A percentile compares a stretch with the other conserved stretches of the same genome.
Evolutionary conservation across 352 stramenopile genomes (phyloP).

Genomic region (Phytophthora crassamura): DNA sequence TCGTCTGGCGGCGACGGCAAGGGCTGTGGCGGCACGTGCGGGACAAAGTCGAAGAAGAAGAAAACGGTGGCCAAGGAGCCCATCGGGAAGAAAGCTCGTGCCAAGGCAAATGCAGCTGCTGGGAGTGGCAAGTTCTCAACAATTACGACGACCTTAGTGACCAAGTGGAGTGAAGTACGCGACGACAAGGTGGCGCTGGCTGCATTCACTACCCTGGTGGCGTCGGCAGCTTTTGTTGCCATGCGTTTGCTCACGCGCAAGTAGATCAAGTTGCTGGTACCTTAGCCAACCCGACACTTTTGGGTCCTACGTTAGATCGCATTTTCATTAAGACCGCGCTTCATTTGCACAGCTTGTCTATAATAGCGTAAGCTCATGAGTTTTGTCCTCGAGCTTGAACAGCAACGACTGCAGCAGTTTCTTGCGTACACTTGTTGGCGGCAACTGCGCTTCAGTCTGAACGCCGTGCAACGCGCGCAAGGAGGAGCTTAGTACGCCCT

Average conservation of each 20-base stretch:
- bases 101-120: conserved; percentile 4
- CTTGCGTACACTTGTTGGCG: conserved; percentile 53
- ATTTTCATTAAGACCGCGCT: conserved; percentile 9
- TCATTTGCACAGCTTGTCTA: conserved; percentile 16
- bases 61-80: conserved; percentile 23
- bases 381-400: conserved; percentile 65
- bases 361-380: conserved; percentile 39
- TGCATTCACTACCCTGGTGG: conserved; percentile 56
- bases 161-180: conserved; percentile 42
- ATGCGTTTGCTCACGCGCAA: conserved; percentile 53
- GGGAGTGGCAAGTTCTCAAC: conserved; percentile 20
- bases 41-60: conserved; percentile 47
- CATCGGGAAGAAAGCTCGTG: conserved; percentile 25
- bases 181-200: conserved; percentile 64
- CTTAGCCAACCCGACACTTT: neutral
- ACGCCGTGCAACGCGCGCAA: conserved; percentile 47
- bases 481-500: conserved; percentile 54
- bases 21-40: conserved; percentile 41
- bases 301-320: conserved; percentile 9
- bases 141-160: conserved; percentile 16
- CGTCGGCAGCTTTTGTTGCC: conserved; percentile 57
- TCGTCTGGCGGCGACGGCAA: conserved; percentile 38
- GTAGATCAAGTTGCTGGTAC: conserved; percentile 11
- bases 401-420: conserved; percentile 66
- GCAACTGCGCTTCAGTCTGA: conserved; percentile 63